A percentile compares a stretch with the other conserved stretches of the same genome.
Conservation (phyloP, 2,329 filamentous ascomycete genomes). For the Leptographium flavum region DNA sequence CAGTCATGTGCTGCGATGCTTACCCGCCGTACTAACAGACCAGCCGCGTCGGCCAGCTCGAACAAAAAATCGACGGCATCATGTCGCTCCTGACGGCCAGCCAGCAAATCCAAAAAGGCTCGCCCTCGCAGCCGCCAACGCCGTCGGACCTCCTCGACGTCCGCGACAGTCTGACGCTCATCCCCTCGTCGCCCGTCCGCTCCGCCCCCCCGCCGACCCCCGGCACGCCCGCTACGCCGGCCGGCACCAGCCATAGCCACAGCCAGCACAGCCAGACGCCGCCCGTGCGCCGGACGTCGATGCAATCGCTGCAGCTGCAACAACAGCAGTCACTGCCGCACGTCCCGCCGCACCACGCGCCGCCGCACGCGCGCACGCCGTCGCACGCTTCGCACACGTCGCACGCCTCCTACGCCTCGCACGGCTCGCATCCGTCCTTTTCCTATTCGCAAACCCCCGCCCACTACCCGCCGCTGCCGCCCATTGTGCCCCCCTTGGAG, state of each 20-base stretch:
- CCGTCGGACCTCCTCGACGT: not conserved
- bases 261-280: no score
- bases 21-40: not conserved
- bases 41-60: constrained; percentile 23
- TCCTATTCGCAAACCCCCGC: no score
- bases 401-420: no score
- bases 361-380: no score
- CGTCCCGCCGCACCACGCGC: not conserved
- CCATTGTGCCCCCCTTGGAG: constrained; percentile 1
- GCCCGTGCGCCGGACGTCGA: no score
- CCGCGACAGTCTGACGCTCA: not conserved
- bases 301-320: no score
- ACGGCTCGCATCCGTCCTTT: not conserved
- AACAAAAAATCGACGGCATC: constrained; percentile 25
- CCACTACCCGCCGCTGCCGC: not conserved
- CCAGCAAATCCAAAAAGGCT: constrained; percentile 13
- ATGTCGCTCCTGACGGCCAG: constrained; percentile 22
- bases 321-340: not conserved
- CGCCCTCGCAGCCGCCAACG: not conserved
- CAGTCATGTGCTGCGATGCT: not conserved
- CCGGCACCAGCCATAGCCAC: not conserved
- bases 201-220: not conserved
- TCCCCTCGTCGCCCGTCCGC: not conserved
- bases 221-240: not conserved
- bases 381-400: no score